Percentiles rank a stretch among this genome's conserved stretches.
Evolutionary conservation across 2,329 filamentous ascomycete species (phyloP).

Genomic region (Blastomyces percursus): DNA sequence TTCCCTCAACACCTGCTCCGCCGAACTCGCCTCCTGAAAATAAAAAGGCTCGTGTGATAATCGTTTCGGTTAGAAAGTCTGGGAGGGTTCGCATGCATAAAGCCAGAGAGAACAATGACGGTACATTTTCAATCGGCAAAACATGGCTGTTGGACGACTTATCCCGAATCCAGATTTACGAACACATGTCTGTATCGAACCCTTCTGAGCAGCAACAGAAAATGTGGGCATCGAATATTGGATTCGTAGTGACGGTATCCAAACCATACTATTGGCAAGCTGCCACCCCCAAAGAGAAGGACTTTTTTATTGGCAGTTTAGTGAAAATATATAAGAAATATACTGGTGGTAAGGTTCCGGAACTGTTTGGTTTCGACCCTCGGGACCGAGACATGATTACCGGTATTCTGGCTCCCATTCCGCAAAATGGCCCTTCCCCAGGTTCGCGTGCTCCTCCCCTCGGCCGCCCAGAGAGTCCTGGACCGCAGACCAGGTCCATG

Average conservation of each 20-base stretch:
- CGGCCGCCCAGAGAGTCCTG: constrained; percentile 17
- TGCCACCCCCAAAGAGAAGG: constrained; percentile 87
- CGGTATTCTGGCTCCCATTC: constrained; percentile 34
- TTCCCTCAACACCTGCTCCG: constrained; percentile 75
- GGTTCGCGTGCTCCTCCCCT: constrained; percentile 19
- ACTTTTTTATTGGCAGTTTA: constrained; percentile 93
- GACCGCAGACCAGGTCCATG: constrained; percentile 21
- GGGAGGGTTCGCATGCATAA: constrained; percentile 94
- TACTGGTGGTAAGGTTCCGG: constrained; percentile 71
- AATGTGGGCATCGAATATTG: constrained; percentile 69
- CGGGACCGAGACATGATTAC: constrained; percentile 66
- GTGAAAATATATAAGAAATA: constrained; percentile 97
- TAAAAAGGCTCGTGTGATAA: constrained; percentile 84
- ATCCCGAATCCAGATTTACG: constrained; percentile 70
- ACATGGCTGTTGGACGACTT: constrained; percentile 96
- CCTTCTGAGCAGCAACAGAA: constrained; percentile 51
- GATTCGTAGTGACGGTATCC: constrained; percentile 77
- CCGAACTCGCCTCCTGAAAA: constrained; percentile 60
- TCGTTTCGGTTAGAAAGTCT: constrained; percentile 84
- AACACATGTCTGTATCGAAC: constrained; percentile 47
- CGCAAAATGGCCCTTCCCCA: constrained; percentile 16
- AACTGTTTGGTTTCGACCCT: constrained; percentile 70
- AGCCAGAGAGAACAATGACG: constrained; percentile 87
- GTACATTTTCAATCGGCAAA: constrained; percentile 93
- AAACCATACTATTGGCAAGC: constrained; percentile 98